Evolutionary conservation across 1,139 yeast species (phyloP), one percentile per base, ranked within the genome.

Genomic region (Yamadazyma diospyri): DNA sequence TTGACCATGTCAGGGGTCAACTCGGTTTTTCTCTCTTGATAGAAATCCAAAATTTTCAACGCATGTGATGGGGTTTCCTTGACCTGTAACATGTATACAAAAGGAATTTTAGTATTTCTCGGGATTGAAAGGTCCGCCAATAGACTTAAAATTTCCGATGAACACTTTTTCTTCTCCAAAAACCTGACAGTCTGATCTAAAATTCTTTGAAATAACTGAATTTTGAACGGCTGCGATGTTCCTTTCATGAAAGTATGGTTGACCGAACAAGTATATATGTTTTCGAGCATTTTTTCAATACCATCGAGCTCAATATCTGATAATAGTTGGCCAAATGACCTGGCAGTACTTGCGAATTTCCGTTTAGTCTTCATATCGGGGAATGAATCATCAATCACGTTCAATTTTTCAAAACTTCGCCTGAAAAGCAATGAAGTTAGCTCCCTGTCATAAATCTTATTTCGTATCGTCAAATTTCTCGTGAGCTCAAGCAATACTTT

Each of bases 241-340:
- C 19, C 10, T 7, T 16, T 14, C 26, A 35, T 27, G 9, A 15
- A 20, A 7, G 13, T 18, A 7, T 27, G n/a, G 2, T 12, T 17
- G 9, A 12, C 11, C 7, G 35, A 20, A 10, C 5, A 25, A 7
- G 11, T 6, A 22, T 20, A 25, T 9, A 39, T 13, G 7, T 10
- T 12, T 14, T 30, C 31, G 7, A 41, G 12, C 5, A 34, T 30
- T 2, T 14, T 5, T 10, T 21, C 8, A 2, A 47, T 34, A 16
- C 48, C 41, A 1, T 39, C 35, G 1, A 52, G 36, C 3, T 46
- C 41, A 7, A 58, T 35, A n/a, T 49, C 38, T 1, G 69, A 56
- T 6, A 63, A 27, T n/a, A 57, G 40, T 37, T 62, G 67, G 1
- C 56, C 61, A 15, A 60, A 32, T 4, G 61, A 50, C 24, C 65